Evolutionary conservation across 2,329 filamentous ascomycete species (phyloP).

Genomic region (Basipetospora sp.): DNA sequence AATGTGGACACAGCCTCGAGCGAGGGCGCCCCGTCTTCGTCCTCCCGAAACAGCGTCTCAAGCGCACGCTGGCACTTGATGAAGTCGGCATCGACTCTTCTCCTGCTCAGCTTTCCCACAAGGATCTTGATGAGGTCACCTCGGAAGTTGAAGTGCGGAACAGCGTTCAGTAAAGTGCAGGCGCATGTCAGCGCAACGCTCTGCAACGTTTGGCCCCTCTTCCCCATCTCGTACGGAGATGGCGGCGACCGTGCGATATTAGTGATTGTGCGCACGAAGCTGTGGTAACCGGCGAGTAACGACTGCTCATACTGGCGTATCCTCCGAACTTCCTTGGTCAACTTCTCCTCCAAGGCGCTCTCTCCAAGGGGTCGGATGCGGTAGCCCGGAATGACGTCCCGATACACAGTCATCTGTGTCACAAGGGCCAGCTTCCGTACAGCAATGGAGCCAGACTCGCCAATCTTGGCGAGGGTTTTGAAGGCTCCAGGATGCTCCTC

Average conservation of each 20-base stretch:
- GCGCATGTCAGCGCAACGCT: constrained; percentile 73
- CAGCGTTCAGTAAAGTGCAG: constrained; percentile 62
- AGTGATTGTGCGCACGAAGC: constrained; percentile 63
- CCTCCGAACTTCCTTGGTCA: constrained; percentile 82
- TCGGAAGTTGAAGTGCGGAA: constrained; percentile 96
- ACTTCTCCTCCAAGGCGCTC: constrained; percentile 58
- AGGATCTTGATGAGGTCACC: constrained; percentile 75
- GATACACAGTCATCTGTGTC: constrained; percentile 81
- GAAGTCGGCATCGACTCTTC: constrained; percentile 59
- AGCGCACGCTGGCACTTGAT: constrained; percentile 63
- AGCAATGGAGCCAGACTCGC: constrained; percentile 51
- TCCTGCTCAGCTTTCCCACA: constrained; percentile 64
- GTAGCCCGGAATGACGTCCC: constrained; percentile 92
- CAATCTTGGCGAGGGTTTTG: constrained; percentile 61
- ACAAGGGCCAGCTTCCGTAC: constrained; percentile 77
- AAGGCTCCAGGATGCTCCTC: constrained; percentile 76
- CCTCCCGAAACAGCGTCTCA: constrained; percentile 67
- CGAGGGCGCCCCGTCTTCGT: constrained; percentile 79
- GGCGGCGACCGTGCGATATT: constrained; percentile 43
- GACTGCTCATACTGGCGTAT: constrained; percentile 76
- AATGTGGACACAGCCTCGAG: constrained; percentile 74
- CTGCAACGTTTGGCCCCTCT: constrained; percentile 37
- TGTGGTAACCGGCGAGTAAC: constrained; percentile 70
- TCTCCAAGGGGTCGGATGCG: constrained; percentile 72
- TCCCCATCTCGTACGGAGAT: constrained; percentile 11